Percentiles rank a stretch among this genome's conserved stretches.
Evolutionary conservation across 306 rosid genomes (phyloP).

Genomic region (Fragaria vesca): DNA sequence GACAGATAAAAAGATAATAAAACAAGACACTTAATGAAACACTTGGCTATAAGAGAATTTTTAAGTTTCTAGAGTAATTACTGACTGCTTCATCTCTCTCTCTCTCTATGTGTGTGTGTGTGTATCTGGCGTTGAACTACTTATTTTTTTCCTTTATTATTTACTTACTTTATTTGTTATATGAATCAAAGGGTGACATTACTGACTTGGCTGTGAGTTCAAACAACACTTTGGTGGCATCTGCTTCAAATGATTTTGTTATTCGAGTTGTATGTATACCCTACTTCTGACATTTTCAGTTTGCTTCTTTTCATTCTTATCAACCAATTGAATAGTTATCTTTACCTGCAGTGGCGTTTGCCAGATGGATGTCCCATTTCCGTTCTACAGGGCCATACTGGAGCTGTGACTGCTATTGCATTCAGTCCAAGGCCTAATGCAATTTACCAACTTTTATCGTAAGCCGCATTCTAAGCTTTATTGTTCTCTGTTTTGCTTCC

Average conservation of each 20-base stretch:
- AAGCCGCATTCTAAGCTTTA: constrained; percentile 41
- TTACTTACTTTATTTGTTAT: constrained; percentile 22
- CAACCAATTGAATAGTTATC: constrained; percentile 30
- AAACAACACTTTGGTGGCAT: constrained; percentile 85
- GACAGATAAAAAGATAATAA: too few relatives aligned
- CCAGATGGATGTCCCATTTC: constrained; percentile 88
- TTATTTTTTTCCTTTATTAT: constrained; percentile 7
- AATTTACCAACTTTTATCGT: constrained; percentile 74
- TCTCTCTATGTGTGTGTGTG: too few relatives aligned
- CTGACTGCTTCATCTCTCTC: too few relatives aligned
- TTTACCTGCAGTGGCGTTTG: constrained; percentile 76
- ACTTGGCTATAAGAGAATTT: too few relatives aligned
- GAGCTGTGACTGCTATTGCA: constrained; percentile 82
- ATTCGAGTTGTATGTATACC: constrained; percentile 77
- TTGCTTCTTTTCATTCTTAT: constrained; percentile 16
- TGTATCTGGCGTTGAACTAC: background rate
- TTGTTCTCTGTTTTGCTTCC: constrained; percentile 22
- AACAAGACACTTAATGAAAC: too few relatives aligned
- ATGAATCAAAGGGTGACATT: constrained; percentile 67
- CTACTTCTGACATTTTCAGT: constrained; percentile 13
- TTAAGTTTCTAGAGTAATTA: too few relatives aligned
- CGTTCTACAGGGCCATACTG: constrained; percentile 82
- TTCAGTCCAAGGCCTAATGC: constrained; percentile 76
- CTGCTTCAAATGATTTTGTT: constrained; percentile 86
- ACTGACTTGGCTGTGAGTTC: constrained; percentile 76